phyloP scores from a whole-genome alignment of 768 basidiomycete genomes.

The Dioszegia crocea region DNA sequence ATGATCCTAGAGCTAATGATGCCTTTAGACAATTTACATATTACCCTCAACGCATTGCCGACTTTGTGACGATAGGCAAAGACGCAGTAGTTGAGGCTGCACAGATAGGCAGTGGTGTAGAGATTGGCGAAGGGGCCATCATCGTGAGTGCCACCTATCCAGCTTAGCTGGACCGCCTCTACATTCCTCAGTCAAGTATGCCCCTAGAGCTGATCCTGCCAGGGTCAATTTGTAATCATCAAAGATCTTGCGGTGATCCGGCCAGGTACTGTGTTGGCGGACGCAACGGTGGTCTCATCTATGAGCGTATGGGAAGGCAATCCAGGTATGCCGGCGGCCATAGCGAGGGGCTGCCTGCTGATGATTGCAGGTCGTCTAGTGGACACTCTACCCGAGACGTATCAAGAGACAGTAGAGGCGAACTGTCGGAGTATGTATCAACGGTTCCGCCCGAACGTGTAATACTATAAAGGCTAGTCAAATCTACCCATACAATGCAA shows the following conservation, averaged over 20 bases:
- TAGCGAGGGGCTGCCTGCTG: no score
- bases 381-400: constrained; percentile 85
- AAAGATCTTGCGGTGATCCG: constrained; percentile 89
- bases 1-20: no score
- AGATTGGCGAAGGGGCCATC: constrained; percentile 92
- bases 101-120: constrained; percentile 85
- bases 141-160: constrained; percentile 60
- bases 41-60: constrained; percentile 95
- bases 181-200: neutral
- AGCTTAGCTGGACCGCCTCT: no score
- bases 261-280: constrained; percentile 82
- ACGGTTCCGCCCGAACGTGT: constrained; percentile 60
- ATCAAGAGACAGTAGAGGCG: constrained; percentile 83
- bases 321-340: constrained; percentile 70
- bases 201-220: neutral
- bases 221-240: constrained; percentile 96
- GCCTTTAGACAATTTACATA: constrained; percentile 61
- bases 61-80: constrained; percentile 91
- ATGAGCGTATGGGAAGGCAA: constrained; percentile 79
- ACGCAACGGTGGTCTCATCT: constrained; percentile 88
- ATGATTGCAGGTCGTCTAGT: constrained; percentile 64
- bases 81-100: constrained; percentile 87
- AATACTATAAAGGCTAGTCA: no score
- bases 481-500: no score
- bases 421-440: constrained; percentile 80